Conservation (phyloP, 2,329 filamentous ascomycete genomes). For the Colletotrichum sp. region DNA sequence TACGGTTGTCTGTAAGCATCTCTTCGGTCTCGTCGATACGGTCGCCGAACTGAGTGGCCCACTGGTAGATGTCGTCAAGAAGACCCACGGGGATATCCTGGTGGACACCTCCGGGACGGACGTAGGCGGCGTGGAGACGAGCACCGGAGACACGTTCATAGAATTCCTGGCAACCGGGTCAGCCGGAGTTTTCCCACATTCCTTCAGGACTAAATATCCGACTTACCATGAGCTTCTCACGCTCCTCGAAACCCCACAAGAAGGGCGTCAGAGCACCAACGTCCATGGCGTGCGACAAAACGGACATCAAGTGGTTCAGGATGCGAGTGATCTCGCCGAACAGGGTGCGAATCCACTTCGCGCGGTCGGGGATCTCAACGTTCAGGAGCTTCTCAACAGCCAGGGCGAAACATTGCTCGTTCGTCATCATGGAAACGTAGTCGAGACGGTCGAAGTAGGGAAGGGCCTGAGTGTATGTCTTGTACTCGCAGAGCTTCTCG, state of each 20-base stretch:
- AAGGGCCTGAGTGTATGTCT: constrained; percentile 96
- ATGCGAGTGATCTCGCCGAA: constrained; percentile 95
- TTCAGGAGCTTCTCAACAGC: constrained; percentile 98
- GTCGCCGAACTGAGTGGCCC: constrained; percentile 98
- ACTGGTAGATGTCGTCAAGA: constrained; percentile 98
- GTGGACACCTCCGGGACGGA: constrained; percentile 94
- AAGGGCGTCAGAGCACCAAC: constrained; percentile 98
- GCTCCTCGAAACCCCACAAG: constrained; percentile 99
- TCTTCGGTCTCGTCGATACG: constrained; percentile 99
- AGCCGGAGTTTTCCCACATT: background rate
- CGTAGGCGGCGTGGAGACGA: constrained; percentile 95
- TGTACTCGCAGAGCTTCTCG: constrained; percentile 99
- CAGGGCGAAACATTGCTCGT: constrained; percentile 96
- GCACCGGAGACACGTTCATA: constrained; percentile 99
- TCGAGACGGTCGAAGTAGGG: constrained; percentile 99
- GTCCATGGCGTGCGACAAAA: constrained; percentile 98
- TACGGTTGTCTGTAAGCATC: constrained; percentile 98
- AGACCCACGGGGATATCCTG: constrained; percentile 94
- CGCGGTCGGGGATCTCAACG: constrained; percentile 91
- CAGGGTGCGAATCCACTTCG: constrained; percentile 95
- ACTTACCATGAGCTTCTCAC: constrained; percentile 98
- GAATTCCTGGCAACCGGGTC: constrained; percentile 75
- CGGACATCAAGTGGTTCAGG: constrained; percentile 97
- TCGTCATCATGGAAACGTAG: constrained; percentile 99
- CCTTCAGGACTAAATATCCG: background rate